These are phyloP conservation scores for Furcasterigmium sp. DNA, from an alignment of 2,329 filamentous ascomycete species.

Conservation along the genomic window DNA sequence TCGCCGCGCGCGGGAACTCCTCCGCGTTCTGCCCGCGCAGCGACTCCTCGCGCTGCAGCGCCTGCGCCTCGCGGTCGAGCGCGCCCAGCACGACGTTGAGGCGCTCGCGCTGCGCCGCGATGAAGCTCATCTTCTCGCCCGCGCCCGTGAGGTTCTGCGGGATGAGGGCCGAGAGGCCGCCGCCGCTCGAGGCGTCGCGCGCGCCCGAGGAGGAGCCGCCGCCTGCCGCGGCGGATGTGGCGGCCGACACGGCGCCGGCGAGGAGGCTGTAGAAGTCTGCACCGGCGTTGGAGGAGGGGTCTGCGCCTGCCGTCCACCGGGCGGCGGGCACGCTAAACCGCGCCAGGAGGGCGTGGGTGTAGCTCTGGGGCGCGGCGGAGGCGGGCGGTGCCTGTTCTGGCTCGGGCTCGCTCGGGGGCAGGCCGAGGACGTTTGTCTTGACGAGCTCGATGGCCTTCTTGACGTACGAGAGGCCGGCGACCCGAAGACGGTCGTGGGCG, in stretches of 20 bases:
- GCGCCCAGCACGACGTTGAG: slow-evolving; percentile 70
- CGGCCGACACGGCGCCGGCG: slow-evolving; percentile 65
- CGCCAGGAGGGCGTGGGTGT: slow-evolving; percentile 77
- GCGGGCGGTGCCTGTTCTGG: slow-evolving; percentile 32
- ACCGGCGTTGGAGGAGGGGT: slow-evolving; percentile 14
- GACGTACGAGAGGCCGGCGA: slow-evolving; percentile 71
- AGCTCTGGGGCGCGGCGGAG: slow-evolving; percentile 46
- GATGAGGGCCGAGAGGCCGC: slow-evolving; percentile 53
- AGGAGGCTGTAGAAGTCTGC: slow-evolving; percentile 73
- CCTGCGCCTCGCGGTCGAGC: slow-evolving; percentile 72
- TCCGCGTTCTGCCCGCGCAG: neutral
- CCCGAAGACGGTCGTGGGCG: slow-evolving; percentile 71
- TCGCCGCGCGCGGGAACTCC: slow-evolving; percentile 4
- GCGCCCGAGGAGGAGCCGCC: slow-evolving; percentile 13
- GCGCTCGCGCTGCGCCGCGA: slow-evolving; percentile 72
- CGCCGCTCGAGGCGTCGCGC: slow-evolving; percentile 6
- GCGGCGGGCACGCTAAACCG: slow-evolving; percentile 79
- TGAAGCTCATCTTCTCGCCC: slow-evolving; percentile 66
- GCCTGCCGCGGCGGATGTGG: slow-evolving; percentile 39
- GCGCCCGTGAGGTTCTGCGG: slow-evolving; percentile 62
- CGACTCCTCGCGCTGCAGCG: slow-evolving; percentile 40
- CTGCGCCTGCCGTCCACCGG: slow-evolving; percentile 45
- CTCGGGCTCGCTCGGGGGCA: slow-evolving; percentile 51
- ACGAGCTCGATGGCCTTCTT: slow-evolving; percentile 66
- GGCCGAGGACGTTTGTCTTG: slow-evolving; percentile 72